Evolutionary conservation across 176 grass and related monocot species (phyloP), one percentile per base, ranked within the genome.

Genomic region (Juncus effusus): DNA sequence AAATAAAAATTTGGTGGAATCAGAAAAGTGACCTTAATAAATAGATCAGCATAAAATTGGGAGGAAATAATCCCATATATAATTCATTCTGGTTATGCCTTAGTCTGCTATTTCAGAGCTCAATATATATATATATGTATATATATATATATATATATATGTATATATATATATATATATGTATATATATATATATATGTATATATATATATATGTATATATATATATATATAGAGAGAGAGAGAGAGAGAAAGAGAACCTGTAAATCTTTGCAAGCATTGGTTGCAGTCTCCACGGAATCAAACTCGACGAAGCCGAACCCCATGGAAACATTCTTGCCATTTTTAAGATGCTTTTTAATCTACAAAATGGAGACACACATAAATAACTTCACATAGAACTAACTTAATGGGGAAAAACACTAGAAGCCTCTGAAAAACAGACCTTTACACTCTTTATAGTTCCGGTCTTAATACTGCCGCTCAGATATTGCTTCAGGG

Each of bases 241-340:
- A n/a, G 14, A 12, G 42, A 59, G 64, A 57, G 56, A 16, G 5
- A 13, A 3, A 36, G 14, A 45, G 41, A 82, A 92, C 94, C 85
- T 89, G 94, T 53, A 92, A 77, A 79, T 92, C 94, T 51, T 92
- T 97, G 87, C 88, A 97, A 60, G 89, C 85, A 51, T 40, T 76
- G 4, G 82, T 86, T 66, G 88, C 88, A 40, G 83, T 97, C 82
- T 97, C 94, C 53, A 97, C 60, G 2, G 88, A 92, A 62, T 97
- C 94, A 75, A 97, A 92, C 78, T 97, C 94, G 53, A 92, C 71
- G 5, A 97, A 97, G 47, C 94, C 94, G 80, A 89, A 97, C 79
- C 94, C 94, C 85, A 92, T 97, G 0, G 94, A 96, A 67, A 97
- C 85, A 80, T 77, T 82, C 80, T 92, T 97, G 38, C 85, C 94